These are phyloP conservation scores for Lavandula angustifolia DNA, from an alignment of 257 asterid species.

Conservation along the genomic window DNA sequence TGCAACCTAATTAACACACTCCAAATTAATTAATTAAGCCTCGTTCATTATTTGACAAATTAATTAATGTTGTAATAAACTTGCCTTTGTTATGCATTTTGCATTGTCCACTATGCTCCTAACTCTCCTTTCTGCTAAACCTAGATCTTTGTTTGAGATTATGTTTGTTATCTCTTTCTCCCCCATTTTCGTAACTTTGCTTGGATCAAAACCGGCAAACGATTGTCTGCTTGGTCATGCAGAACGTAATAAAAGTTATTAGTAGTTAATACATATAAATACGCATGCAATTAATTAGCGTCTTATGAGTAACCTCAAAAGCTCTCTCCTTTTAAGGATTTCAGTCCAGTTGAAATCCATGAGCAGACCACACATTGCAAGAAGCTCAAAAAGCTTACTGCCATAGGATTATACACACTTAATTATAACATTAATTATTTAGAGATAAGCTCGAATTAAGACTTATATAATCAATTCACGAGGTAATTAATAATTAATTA, in stretches of 20 bases:
- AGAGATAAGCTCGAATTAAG: too few species aligned
- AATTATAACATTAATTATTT: too few species aligned
- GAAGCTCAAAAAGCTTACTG: conserved; percentile 84
- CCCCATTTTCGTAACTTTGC: conserved; percentile 68
- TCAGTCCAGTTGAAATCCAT: conserved; percentile 97
- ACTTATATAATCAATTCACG: background rate
- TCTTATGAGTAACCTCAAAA: conserved; percentile 51
- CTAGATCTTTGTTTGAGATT: conserved; percentile 53
- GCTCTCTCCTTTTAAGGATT: conserved; percentile 64
- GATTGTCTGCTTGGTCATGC: conserved; percentile 46
- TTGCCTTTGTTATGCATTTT: conserved; percentile 76
- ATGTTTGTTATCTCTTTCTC: conserved; percentile 66
- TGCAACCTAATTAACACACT: conserved; percentile 45
- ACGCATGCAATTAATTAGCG: background rate
- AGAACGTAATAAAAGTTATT: too few species aligned
- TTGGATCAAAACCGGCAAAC: conserved; percentile 71
- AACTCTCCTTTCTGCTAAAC: conserved; percentile 67
- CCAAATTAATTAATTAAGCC: background rate
- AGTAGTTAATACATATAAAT: background rate
- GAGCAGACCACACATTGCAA: conserved; percentile 85
- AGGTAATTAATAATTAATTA: background rate
- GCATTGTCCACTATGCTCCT: conserved; percentile 90
- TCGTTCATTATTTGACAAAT: background rate
- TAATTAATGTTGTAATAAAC: too few species aligned
- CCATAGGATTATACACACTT: background rate